phyloP scores from a whole-genome alignment of 768 basidiomycete genomes.

The Terana coerulea region DNA sequence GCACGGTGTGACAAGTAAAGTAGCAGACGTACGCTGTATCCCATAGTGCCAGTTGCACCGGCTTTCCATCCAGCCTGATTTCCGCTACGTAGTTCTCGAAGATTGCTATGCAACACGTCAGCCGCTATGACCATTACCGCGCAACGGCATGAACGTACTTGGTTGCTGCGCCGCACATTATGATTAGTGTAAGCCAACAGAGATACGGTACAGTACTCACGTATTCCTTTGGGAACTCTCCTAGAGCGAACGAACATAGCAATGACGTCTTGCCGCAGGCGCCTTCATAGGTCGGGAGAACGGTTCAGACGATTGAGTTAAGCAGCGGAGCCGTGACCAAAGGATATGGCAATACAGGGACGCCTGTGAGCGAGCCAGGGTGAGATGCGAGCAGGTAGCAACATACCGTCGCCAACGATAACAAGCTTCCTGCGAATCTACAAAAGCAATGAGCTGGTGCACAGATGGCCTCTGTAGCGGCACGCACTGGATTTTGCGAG shows the following conservation, averaged over 20 bases:
- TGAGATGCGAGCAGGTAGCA: too few species aligned
- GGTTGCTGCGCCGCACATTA: constrained; percentile 48
- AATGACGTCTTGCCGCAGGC: constrained; percentile 97
- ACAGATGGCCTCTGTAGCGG: too few species aligned
- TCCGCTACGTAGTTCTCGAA: constrained; percentile 99
- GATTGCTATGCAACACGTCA: constrained; percentile 54
- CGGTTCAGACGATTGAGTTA: not conserved
- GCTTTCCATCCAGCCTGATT: constrained; percentile 95
- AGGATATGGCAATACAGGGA: too few species aligned
- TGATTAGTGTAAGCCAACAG: not conserved
- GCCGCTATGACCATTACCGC: not conserved
- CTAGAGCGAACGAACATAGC: constrained; percentile 86
- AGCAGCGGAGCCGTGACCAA: too few species aligned
- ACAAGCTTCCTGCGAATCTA: constrained; percentile 94
- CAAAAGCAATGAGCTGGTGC: constrained; percentile 3
- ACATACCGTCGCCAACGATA: constrained; percentile 92
- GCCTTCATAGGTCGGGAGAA: constrained; percentile 42
- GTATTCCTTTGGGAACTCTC: constrained; percentile 96
- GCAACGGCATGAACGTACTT: constrained; percentile 30
- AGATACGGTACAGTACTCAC: constrained; percentile 44
- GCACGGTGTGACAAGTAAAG: not conserved
- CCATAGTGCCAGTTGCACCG: constrained; percentile 96
- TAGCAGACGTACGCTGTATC: constrained; percentile 86
- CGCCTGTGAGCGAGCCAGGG: not conserved
- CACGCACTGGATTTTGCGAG: constrained; percentile 60